Base-by-base conservation (phyloP, 2,329 filamentous ascomycete genomes). In the Talaromyces sp. region DNA sequence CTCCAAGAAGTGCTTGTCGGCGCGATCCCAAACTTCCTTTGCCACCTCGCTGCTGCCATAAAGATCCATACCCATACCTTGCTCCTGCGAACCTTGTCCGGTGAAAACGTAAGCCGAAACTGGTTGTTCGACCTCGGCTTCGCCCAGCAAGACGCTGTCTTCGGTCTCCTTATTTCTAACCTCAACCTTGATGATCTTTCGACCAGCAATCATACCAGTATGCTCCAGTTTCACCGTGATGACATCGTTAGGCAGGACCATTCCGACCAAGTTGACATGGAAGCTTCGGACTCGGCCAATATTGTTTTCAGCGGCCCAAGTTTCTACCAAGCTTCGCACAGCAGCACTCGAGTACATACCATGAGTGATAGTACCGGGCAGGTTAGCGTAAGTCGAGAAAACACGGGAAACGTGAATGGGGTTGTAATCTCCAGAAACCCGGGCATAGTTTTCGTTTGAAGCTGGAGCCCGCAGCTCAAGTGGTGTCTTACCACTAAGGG, bases 11-110 rank as follows among this genome's bases (percentile, higher is more conserved):
- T 99, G 96, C 78, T 91, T 96, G 80, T 99, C 95, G 57, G 95
- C 96, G 63, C 92, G 88, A 75, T 97, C 95, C 95, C 95, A 99
- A 57, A 99, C 95, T 70, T 96, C 93, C 81, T 92, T 93, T 65
- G 95, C 96, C 22, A 99, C 95, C 42, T 89, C 82, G 75, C 95
- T 98, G 83, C 89, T 96, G 71, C 84, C 89, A 76, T 99, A 99
- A 57, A 99, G 84, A 72, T 98, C 95, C 95, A 99, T 99, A 78
- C 95, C 95, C 95, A 99, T 99, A 65, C 95, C 95, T 77, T 99
- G 95, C 78, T 99, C 95, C 77, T 99, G 96, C 57, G 93, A 97
- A 70, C 95, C 95, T 78, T 99, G 95, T 60, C 95, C 95, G 65
- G 96, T 99, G 78, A 99, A 99, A 68, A 99, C 92, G 71, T 99